Base-by-base conservation (phyloP, 305 asterid species). In the Rubia peregrina region DNA sequence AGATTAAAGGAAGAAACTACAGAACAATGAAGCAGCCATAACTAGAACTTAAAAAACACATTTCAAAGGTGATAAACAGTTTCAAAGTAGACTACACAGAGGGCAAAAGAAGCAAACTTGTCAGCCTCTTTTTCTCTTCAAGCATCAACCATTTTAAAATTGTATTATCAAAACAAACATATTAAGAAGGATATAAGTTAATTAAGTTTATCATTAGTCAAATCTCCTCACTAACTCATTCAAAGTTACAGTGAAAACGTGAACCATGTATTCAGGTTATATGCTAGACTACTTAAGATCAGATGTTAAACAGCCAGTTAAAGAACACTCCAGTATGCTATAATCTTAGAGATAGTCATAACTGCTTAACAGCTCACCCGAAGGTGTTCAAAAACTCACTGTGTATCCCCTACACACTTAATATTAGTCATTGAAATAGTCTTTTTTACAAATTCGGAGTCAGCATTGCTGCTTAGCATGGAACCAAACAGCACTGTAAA, bases 1-100 rank as follows among this genome's bases (percentile, higher is more conserved):
- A 43, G 67, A 56, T 73, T 19, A 65, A 65, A 26, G 3, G 76
- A 59, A 57, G 19, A 57, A 67, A 57, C 24, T 9, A 9, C 44
- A 53, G 13, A 41, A 26, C 36, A 24, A 41, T n/a, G 21, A 66
- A 59, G 56, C 14, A 48, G 67, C 22, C 38, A 22, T 24, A 38
- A 2, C 7, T 4, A 41, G 12, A 13, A 40, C 3, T 53, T 3
- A 30, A 48, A 53, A 13, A 49, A 51, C 38, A 22, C 64, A 56
- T 11, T 21, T 3, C 11, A 19, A 7, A 38, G 53, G 9, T 19
- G 9, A 38, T 38, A 19, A 69, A 36, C 48, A 13, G 19, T 9
- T 26, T 12, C 59, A 65, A 21, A 66, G 14, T 4, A 24, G 7
- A 49, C 30, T 10, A 43, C 26, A 33, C 6, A 12, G 7, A 48